These are phyloP conservation scores for Globisporangium cederbergense DNA, from an alignment of 352 stramenopile species.

Conservation along the genomic window DNA sequence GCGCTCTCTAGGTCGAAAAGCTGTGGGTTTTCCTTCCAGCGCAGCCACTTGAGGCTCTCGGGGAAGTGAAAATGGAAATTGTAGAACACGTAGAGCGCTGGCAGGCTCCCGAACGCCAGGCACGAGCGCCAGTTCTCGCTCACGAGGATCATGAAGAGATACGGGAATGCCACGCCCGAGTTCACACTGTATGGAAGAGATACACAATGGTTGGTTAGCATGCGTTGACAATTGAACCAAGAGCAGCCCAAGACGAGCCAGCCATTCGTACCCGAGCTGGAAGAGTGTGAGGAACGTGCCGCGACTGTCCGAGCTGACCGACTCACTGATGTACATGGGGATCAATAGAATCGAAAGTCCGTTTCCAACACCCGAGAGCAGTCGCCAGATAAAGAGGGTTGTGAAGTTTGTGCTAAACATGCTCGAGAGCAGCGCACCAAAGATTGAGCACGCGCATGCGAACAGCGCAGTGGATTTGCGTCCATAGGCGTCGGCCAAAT, in stretches of 20 bases:
- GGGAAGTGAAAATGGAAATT: slow-evolving; percentile 70
- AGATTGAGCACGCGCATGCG: slow-evolving; percentile 67
- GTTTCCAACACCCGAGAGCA: slow-evolving; percentile 76
- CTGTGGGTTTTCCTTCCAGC: slow-evolving; percentile 57
- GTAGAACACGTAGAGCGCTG: slow-evolving; percentile 74
- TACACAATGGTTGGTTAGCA: slow-evolving; percentile 1
- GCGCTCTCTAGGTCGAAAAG: slow-evolving; percentile 44
- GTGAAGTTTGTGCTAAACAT: slow-evolving; percentile 49
- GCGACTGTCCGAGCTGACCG: slow-evolving; percentile 56
- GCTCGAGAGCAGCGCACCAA: slow-evolving; percentile 55
- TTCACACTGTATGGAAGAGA: slow-evolving; percentile 44
- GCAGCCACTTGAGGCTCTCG: slow-evolving; percentile 77
- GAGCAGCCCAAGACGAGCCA: not conserved
- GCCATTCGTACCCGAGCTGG: slow-evolving; percentile 57
- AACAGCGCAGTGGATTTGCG: slow-evolving; percentile 69
- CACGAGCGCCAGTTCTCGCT: slow-evolving; percentile 79
- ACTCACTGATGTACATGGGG: slow-evolving; percentile 89
- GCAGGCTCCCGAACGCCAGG: slow-evolving; percentile 64
- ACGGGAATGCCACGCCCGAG: slow-evolving; percentile 68
- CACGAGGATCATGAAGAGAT: slow-evolving; percentile 77
- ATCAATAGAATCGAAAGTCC: slow-evolving; percentile 81
- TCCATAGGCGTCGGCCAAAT: slow-evolving; percentile 69
- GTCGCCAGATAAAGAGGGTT: slow-evolving; percentile 64
- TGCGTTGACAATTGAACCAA: not conserved
- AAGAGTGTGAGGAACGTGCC: slow-evolving; percentile 74